Base-by-base conservation (phyloP, 148 eudicot species). In the Nepenthes mirabilis region DNA sequence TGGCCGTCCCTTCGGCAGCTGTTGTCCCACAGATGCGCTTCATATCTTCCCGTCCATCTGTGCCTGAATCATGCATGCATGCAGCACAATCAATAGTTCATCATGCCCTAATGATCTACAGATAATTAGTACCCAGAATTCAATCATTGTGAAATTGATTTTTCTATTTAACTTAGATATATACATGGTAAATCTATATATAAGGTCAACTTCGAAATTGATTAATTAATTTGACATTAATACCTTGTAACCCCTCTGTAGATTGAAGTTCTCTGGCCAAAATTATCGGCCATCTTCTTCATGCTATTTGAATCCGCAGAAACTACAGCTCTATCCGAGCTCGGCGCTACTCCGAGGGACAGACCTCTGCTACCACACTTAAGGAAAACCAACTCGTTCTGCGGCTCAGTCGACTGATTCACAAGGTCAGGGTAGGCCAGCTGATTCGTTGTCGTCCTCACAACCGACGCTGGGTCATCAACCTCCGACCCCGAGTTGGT, bases 11-110 rank as follows among this genome's bases (percentile, higher is more conserved):
- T 82, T 71, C 96, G 86, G 72, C 99, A 93, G 83, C 99, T 93
- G 75, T 93, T 93, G 74, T 93, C 99, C 99, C 99, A 93, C 13
- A 93, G 82, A 82, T 93, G 99, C 57, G 99, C 99, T 84, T 93
- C 99, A 58, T 88, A 93, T 84, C 99, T 86, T 35, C 96, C 96
- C 3, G 96, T 88, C 96, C 99, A 93, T 59, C 96, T 80, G 52
- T 89, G 99, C 57, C 99, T 88, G 77, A 56, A 61, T 49, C 52
- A 49, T 45, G 11, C 48, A 5, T 11, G 11, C 11, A 11, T 45
- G 48, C 11, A 5, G 48, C 48, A 45, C 8, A 5, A 1, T 45
- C 11, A 23, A 23, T 23, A 23, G 23, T 45, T 11, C 11, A 45
- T 45, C 8, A 45, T 5, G 8, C 6, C 11, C 11, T 45, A 5